Evolutionary conservation across 108 stramenopile species (phyloP), one percentile per base, ranked within the genome.

Genomic region (Pelagomonas calceolata): DNA sequence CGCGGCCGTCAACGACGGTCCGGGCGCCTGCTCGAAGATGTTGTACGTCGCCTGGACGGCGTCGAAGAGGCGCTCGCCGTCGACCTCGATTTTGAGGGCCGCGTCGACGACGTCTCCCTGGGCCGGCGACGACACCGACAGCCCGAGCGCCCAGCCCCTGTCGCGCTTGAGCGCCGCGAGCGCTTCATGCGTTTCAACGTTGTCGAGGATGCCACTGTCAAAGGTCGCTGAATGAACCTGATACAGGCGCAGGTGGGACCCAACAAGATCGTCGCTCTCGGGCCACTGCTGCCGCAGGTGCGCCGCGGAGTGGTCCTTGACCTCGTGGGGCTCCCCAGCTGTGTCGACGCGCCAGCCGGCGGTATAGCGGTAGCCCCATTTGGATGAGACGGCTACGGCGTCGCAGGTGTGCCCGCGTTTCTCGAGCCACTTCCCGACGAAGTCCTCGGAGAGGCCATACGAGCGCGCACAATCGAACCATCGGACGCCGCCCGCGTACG

Each of bases 31-130:
- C 63, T 91, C 90, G 51, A 89, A 51, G 30, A 86, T 64, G 71
- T 91, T 91, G 82, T 78, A 91, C 32, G 90, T 91, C 60, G 86
- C 88, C 81, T 91, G 90, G 16, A 91, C 87, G 0, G 88, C 87
- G 69, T 89, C 90, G 80, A 91, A 90, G 32, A 90, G 75, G 18
- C 63, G 79, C 21, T 60, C 51, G 14, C 16, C 44, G 21, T 60
- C 51, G 30, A 69, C 73, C 14, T 33, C 32, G 9, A 71, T 68
- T 64, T 81, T 60, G 81, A 87, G 77, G 7, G 87, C 90, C 60
- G 74, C 68, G 44, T 73, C 72, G 51, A 91, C 51, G 32, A 87
- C 76, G 35, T 87, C 80, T 63, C 80, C 82, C 69, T 91, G 90
- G 35, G 78, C 74, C 0, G 86, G 79, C 43, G 84, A 72, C 16